Conservation (phyloP, 1,139 yeast genomes). For the Wickerhamiella pararugosa region DNA sequence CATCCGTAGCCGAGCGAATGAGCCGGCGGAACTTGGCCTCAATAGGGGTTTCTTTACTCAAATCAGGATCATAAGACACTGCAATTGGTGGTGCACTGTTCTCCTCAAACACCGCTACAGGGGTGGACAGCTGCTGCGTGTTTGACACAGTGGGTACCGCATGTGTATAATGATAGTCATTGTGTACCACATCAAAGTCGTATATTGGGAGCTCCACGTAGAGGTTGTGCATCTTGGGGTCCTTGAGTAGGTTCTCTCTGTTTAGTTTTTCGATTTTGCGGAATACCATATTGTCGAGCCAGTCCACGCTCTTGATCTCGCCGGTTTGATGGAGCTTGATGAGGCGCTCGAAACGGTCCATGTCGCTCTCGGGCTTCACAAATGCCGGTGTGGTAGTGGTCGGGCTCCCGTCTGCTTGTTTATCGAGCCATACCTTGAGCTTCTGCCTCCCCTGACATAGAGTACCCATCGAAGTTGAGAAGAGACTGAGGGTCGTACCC, state of each 20-base stretch:
- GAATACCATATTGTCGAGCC: constrained; percentile 64
- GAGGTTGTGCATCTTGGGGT: constrained; percentile 14
- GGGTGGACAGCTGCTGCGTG: constrained; percentile 23
- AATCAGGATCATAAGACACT: constrained; percentile 51
- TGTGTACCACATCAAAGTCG: constrained; percentile 68
- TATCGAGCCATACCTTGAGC: constrained; percentile 28
- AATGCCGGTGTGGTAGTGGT: constrained; percentile 21
- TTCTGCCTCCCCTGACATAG: constrained; percentile 45
- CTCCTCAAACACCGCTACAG: constrained; percentile 18
- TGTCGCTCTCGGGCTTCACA: constrained; percentile 19
- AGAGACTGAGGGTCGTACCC: constrained; percentile 42
- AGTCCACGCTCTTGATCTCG: constrained; percentile 42
- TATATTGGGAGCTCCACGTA: constrained; percentile 61
- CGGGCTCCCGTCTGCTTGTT: constrained; percentile 23
- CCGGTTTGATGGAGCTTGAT: constrained; percentile 57
- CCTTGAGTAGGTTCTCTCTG: constrained; percentile 16
- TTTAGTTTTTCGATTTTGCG: constrained; percentile 38
- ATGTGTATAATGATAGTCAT: constrained; percentile 9
- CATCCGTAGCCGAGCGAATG: constrained; percentile 47
- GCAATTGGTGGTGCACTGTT: constrained; percentile 27
- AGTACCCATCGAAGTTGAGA: constrained; percentile 35
- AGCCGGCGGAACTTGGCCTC: constrained; percentile 74
- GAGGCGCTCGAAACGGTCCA: constrained; percentile 36
- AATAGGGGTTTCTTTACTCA: constrained; percentile 56
- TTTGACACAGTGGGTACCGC: constrained; percentile 18